phyloP scores from a whole-genome alignment of 129 eudicot species.

The Apium graveolens region DNA sequence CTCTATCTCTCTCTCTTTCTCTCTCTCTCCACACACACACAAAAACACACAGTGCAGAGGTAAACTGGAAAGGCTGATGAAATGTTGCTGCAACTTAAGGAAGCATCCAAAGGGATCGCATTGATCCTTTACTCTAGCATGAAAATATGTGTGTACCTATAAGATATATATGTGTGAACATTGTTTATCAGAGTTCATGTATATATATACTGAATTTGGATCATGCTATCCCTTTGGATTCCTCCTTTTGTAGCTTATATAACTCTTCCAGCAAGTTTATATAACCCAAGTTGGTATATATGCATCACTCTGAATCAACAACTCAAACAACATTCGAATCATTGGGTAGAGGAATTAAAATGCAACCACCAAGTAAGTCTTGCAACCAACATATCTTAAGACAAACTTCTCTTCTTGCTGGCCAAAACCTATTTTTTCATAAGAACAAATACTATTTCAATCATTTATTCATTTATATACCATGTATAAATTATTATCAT shows the following conservation, averaged over 20 bases:
- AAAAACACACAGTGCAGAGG: neutral
- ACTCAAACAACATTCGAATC: neutral
- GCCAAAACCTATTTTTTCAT: neutral
- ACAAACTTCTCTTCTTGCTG: neutral
- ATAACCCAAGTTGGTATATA: neutral
- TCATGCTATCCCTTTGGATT: slow-evolving; percentile 97
- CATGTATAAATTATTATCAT: neutral
- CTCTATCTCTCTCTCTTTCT: slow-evolving; percentile 6
- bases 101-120: slow-evolving; percentile 99
- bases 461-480: no score
- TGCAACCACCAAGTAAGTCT: slow-evolving; percentile 9
- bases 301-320: neutral
- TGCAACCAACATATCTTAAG: neutral
- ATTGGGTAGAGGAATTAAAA: neutral
- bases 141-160: neutral
- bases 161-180: slow-evolving; percentile 9
- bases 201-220: slow-evolving; percentile 35
- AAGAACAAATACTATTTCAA: no score
- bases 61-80: neutral
- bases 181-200: neutral
- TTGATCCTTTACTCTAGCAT: slow-evolving; percentile 52
- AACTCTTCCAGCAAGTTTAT: neutral
- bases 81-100: slow-evolving; percentile 41
- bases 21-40: neutral
- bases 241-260: slow-evolving; percentile 65